These are phyloP conservation scores for Coemansia sp. DNA, from an alignment of 192 early-diverging fungal genomes.

Conservation along the genomic window DNA sequence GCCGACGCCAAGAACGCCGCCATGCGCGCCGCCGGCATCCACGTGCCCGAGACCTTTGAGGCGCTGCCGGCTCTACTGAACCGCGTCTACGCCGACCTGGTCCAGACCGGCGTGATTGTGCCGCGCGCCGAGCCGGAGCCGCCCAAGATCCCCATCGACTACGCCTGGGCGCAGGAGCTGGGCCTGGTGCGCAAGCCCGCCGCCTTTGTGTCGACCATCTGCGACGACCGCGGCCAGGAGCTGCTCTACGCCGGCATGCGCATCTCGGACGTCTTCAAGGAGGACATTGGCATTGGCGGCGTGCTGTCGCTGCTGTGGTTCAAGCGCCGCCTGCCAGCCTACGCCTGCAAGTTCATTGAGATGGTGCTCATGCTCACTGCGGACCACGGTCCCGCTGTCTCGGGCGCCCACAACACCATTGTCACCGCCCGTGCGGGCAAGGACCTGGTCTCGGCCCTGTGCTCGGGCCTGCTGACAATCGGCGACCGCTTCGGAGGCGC, in stretches of 20 bases:
- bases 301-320: conserved; percentile 98
- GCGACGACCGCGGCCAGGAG: conserved; percentile 99
- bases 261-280: conserved; percentile 98
- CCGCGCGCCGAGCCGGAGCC: conserved; percentile 84
- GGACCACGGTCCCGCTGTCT: conserved; percentile 98
- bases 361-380: conserved; percentile 99
- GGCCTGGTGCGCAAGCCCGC: conserved; percentile 98
- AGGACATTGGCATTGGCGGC: conserved; percentile 98
- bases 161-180: conserved; percentile 98
- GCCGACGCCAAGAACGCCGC: conserved; percentile 95
- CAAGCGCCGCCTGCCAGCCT: conserved; percentile 93
- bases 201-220: conserved; percentile 97
- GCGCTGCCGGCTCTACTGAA: conserved; percentile 82
- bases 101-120: conserved; percentile 71
- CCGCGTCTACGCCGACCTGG: conserved; percentile 79
- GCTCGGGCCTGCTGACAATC: conserved; percentile 94
- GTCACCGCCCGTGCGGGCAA: conserved; percentile 96
- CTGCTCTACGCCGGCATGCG: conserved; percentile 98
- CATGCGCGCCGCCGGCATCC: conserved; percentile 81
- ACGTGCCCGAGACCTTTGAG: conserved; percentile 97
- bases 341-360: conserved; percentile 97
- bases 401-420: conserved; percentile 89
- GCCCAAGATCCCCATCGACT: conserved; percentile 99
- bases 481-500: conserved; percentile 98
- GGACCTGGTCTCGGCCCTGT: conserved; percentile 95